phyloP scores from a whole-genome alignment of 2,329 filamentous ascomycete species.

The Colletotrichum viniferum region DNA sequence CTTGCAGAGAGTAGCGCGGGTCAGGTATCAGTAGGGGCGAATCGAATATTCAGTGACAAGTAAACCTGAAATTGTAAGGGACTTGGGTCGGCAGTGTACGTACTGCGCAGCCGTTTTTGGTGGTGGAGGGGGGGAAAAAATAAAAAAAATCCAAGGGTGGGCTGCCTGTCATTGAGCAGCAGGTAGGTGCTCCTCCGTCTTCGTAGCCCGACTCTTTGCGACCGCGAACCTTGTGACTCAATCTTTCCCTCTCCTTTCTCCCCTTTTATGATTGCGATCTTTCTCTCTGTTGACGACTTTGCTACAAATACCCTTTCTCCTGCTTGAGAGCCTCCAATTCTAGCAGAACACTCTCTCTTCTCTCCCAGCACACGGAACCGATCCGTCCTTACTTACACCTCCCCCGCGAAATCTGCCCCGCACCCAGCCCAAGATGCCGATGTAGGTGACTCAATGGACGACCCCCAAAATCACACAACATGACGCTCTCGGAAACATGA shows the following conservation, averaged over 20 bases:
- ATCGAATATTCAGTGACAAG: neutral
- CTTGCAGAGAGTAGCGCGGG: neutral
- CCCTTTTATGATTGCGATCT: neutral
- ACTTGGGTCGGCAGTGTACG: neutral
- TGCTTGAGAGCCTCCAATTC: neutral
- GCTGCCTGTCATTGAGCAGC: neutral
- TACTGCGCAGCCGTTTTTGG: neutral
- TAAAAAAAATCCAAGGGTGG: neutral
- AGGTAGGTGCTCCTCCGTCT: neutral
- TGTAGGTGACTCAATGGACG: conserved; percentile 13
- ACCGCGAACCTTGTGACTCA: conserved; percentile 15
- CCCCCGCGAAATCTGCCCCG: neutral
- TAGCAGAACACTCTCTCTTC: neutral
- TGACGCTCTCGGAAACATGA: neutral
- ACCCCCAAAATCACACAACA: neutral
- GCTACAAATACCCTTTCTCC: neutral
- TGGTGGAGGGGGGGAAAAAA: neutral
- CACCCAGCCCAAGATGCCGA: conserved; percentile 22
- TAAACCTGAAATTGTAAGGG: neutral
- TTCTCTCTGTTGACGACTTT: neutral
- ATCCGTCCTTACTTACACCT: neutral
- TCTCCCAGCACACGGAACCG: neutral
- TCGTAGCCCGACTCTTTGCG: conserved; percentile 1
- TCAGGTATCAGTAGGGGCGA: neutral
- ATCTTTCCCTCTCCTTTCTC: neutral